Base-by-base conservation (phyloP, 2,329 filamentous ascomycete species). In the Dactylellina leptospora region DNA sequence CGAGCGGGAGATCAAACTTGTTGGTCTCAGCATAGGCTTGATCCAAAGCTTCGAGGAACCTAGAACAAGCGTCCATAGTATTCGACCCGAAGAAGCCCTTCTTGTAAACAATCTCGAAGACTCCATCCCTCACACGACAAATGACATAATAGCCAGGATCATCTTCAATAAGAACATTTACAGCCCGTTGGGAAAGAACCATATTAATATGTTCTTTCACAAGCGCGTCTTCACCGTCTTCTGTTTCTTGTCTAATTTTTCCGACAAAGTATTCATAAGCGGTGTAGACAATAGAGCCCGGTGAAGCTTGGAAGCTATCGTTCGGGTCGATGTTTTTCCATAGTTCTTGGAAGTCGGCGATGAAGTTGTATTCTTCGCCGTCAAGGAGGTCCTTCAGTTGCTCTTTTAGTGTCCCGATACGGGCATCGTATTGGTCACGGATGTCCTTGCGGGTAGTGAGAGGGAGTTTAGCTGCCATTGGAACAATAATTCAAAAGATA, bases 371-470 rank as follows among this genome's bases (percentile, higher is more conserved):
- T 10, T 72, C 59, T 25, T 64, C 59, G 20, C 68, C 68, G 23
- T 53, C 60, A n/a, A n/a, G n/a, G 23, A 54, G 55, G 25, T 72
- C 53, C 54, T 72, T 60, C 45, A 72, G 51, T 48, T 58, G 36
- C 2, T n/a, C 20, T 2, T 33, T 18, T 23, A 47, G 44, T 2
- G 22, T 45, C n/a, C 27, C 36, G 11, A 50, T 64, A 11, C 62
- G 56, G 10, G 50, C 45, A 6, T 53, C 44, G 16, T 42, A 72
- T 40, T 64, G 45, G 42, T 72, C 68, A 20, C 68, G 68, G 30
- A 72, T 72, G 47, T 64, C 62, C 45, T 72, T 72, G 53, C 68
- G 68, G 25, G 68, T 33, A 28, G 45, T 22, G 38, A 72, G 59
- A 33, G 68, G 54, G 47, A 72, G 53, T 55, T 72, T 72, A 28